phyloP scores from a whole-genome alignment of 2,329 filamentous ascomycete genomes.

The Diaporthe sp. region DNA sequence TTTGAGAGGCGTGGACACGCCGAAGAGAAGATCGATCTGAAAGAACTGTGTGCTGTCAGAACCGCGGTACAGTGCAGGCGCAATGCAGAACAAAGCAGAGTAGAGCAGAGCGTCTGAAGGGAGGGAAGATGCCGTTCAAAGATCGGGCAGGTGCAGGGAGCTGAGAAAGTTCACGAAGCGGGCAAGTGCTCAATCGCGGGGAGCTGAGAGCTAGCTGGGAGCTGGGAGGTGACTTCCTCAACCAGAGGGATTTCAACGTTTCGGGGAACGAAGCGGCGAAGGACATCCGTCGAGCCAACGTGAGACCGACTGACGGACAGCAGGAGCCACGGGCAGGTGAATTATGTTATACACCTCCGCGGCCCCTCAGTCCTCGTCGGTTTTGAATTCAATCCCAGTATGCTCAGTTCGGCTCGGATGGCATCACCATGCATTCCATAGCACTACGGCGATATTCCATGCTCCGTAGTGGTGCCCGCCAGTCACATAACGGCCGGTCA shows the following conservation, averaged over 20 bases:
- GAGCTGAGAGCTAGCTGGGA: no score
- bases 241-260: background rate
- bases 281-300: background rate
- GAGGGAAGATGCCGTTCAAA: background rate
- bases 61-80: background rate
- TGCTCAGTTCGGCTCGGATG: background rate
- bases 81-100: background rate
- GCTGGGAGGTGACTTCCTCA: slow-evolving; percentile 16
- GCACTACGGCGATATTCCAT: background rate
- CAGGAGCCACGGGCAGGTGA: background rate
- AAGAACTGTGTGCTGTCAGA: slow-evolving; percentile 25
- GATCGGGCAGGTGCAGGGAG: slow-evolving; percentile 9
- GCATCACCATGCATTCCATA: slow-evolving; percentile 19
- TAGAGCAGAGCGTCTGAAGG: background rate
- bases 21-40: background rate
- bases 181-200: slow-evolving; percentile 1
- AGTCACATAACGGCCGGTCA: background rate
- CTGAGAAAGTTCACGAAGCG: background rate
- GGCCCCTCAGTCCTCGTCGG: background rate
- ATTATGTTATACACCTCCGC: slow-evolving; percentile 8
- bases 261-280: slow-evolving; percentile 28
- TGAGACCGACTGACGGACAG: background rate
- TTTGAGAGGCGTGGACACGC: background rate
- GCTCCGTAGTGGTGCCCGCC: slow-evolving; percentile 9
- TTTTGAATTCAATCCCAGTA: background rate